These are phyloP conservation scores for Termitomyces sp. DNA, from an alignment of 768 basidiomycete species.

Conservation along the genomic window DNA sequence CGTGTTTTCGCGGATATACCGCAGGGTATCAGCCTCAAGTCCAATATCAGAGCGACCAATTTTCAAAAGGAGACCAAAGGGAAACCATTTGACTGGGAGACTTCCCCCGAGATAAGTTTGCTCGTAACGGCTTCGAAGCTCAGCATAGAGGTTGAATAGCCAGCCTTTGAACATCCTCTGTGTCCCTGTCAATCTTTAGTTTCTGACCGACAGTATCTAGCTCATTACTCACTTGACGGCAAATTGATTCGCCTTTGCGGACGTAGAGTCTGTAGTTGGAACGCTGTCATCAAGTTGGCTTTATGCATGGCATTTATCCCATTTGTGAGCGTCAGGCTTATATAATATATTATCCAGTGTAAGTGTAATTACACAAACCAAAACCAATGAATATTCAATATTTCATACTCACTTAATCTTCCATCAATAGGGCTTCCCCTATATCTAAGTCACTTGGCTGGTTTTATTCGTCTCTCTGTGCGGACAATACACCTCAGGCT, in stretches of 20 bases:
- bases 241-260: background rate
- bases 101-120: background rate
- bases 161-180: conserved; percentile 4
- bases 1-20: conserved; percentile 5
- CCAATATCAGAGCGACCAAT: background rate
- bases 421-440: too few species aligned
- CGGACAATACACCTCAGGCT: too few species aligned
- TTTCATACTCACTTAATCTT: too few species aligned
- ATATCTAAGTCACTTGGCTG: too few species aligned
- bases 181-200: background rate
- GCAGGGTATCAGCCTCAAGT: conserved; percentile 7
- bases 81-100: conserved; percentile 4
- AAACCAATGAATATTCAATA: too few species aligned
- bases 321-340: too few species aligned
- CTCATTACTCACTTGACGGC: background rate
- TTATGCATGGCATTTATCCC: too few species aligned
- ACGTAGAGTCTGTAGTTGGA: background rate
- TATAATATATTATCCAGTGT: too few species aligned
- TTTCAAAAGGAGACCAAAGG: conserved; percentile 6
- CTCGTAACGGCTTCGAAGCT: conserved; percentile 5
- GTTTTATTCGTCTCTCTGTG: too few species aligned
- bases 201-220: background rate
- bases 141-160: conserved; percentile 1
- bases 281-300: too few species aligned
- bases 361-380: too few species aligned